Evolutionary conservation across 2,329 filamentous ascomycete species (phyloP), one percentile per base, ranked within the genome.

Genomic region (Sporothrix phasma): DNA sequence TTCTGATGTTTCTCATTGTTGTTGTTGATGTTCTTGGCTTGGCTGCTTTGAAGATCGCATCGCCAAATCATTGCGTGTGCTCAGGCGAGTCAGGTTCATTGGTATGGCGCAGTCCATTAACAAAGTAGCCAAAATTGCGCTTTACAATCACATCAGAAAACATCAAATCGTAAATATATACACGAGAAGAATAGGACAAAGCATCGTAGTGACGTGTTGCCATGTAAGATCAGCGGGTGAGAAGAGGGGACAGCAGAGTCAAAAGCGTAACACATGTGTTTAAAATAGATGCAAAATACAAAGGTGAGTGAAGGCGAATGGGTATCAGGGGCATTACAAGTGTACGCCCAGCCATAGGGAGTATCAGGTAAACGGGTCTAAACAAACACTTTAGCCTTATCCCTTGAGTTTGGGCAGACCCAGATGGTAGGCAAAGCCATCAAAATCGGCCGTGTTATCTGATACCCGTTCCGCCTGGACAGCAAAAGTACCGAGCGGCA

Each of bases 341-440:
- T n/a, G n/a, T n/a, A n/a, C n/a, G n/a, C n/a, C n/a, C n/a, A n/a
- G n/a, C n/a, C n/a, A n/a, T n/a, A n/a, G n/a, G n/a, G n/a, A n/a
- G n/a, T n/a, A n/a, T n/a, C n/a, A n/a, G n/a, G n/a, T n/a, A 8
- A 22, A n/a, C n/a, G 26, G 17, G n/a, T n/a, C n/a, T n/a, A 6
- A 53, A 45, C 13, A 2, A 45, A 39, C 13, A 1, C 6, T 24
- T 47, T 41, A 39, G 22, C 34, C 29, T 58, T 10, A 31, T 47
- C 51, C 41, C 3, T 5, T 24, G 7, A 22, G 26, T 34, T 24
- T 10, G 37, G 34, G 41, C 5, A 64, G 45, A 2, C 64, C 64
- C 17, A 66, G 39, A 13, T 64, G 45, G 5, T 39, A 45, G 8
- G 26, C 49, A 66, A 66, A 62, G 0, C 49, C 58, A 1, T 24